phyloP scores from a whole-genome alignment of 2,329 filamentous ascomycete species.

The Hypoxylon sp. region DNA sequence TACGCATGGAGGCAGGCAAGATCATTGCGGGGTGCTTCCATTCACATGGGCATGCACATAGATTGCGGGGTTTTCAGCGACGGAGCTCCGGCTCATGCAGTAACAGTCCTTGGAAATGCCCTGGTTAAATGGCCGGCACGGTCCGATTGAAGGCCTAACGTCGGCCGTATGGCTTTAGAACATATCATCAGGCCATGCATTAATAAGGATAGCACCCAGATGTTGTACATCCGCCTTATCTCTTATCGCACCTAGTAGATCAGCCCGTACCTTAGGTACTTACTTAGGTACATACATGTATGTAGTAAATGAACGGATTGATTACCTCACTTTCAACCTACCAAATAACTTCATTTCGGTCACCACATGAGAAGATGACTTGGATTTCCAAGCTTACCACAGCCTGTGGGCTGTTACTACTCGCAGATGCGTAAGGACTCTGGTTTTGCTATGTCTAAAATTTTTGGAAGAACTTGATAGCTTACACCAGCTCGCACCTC shows the following conservation, averaged over 20 bases:
- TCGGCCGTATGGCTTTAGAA: slow-evolving; percentile 20
- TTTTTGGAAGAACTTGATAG: background rate
- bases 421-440: slow-evolving; percentile 83
- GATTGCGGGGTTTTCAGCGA: slow-evolving; percentile 39
- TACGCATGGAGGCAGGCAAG: slow-evolving; percentile 19
- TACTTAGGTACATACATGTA: too few species aligned
- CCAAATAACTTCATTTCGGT: slow-evolving; percentile 6
- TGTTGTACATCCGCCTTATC: too few species aligned
- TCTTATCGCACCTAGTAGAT: background rate
- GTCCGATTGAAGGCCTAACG: slow-evolving; percentile 24
- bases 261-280: background rate
- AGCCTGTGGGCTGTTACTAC: slow-evolving; percentile 78
- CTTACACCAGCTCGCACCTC: slow-evolving; percentile 34
- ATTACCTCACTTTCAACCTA: slow-evolving; percentile 25
- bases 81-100: slow-evolving; percentile 20
- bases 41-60: slow-evolving; percentile 29
- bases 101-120: slow-evolving; percentile 9
- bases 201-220: background rate
- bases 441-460: background rate
- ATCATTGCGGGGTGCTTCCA: slow-evolving; percentile 38
- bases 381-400: slow-evolving; percentile 78
- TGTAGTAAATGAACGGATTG: slow-evolving; percentile 11
- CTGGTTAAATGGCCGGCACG: slow-evolving; percentile 33
- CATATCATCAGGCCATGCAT: slow-evolving; percentile 28
- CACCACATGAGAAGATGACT: slow-evolving; percentile 66